Base-by-base conservation (phyloP, 2,329 filamentous ascomycete species). In the Nemania sp. region DNA sequence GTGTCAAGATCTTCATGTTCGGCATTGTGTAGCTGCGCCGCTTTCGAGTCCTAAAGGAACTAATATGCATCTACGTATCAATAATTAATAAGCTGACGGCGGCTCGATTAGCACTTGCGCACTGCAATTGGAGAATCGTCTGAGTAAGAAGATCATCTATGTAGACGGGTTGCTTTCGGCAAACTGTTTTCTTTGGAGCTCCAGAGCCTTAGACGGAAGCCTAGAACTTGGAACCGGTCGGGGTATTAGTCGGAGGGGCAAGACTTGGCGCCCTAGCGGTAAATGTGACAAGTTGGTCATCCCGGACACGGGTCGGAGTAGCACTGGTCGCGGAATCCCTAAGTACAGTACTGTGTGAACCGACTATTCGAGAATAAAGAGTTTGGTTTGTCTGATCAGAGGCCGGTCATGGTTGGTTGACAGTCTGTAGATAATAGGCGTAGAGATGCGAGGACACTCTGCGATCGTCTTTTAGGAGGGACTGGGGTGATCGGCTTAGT, bases 81-180 rank as follows among this genome's bases (percentile, higher is more conserved):
- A 47, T 22, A 13, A 66, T 58, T 47, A 47, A 59, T 70, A 62
- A 67, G 65, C 60, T 67, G 67, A 64, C 57, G 45, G 47, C 41
- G 35, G 45, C 15, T 10, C 47, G 24, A 57, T 45, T 63, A 24
- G 45, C 45, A 49, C 43, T 24, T 49, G 20, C 7, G 22, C 11
- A 26, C 20, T 49, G 45, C 10, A 49, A 47, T 41, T 53, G 56
- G 7, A 24, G 29, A 5, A 15, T 29, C 41, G 47, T 57, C 60
- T 67, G 61, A 64, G 60, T 64, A 69, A 69, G 59, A 63, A 54
- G 45, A 27, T 26, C 43, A 20, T 35, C 32, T 35, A 8, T n/a
- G 8, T 24, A 26, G 32, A 26, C 20, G 43, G 43, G 45, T 47
- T 45, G 47, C 20, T 11, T 49, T 49, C 62, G 57, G 58, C 35